Base-by-base conservation (phyloP, 805 yeast genomes). In the Sugiyamaella lignohabitans region DNA sequence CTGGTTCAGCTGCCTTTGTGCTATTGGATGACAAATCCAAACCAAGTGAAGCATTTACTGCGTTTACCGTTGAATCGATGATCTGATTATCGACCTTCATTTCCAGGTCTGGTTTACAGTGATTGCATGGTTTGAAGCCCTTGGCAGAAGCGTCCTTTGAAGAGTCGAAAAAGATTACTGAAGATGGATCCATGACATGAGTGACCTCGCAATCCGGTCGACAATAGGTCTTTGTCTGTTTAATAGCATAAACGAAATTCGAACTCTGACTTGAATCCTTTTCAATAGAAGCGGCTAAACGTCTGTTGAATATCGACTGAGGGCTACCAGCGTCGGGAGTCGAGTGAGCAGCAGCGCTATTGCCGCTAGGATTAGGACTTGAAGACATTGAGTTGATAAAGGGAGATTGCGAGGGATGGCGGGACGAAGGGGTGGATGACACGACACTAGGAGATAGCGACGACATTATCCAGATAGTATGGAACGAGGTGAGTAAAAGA, bases 261-360 rank as follows among this genome's bases (percentile, higher is more conserved):
- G 75, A 75, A 0, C 82, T 74, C 6, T 10, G 20, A 10, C 85
- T 82, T 1, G 87, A 84, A 57, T 81, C 87, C 16, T 42, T 30
- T 19, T 48, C 18, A 23, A 51, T 22, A 16, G 50, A 48, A 17
- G 55, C 53, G 14, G 42, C 21, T 36, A 46, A 24, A 16, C 53
- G 45, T n/a, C n/a, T n/a, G n/a, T n/a, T n/a, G n/a, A n/a, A n/a
- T n/a, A n/a, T n/a, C n/a, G n/a, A n/a, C n/a, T n/a, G n/a, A n/a
- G n/a, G n/a, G n/a, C n/a, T n/a, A n/a, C n/a, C n/a, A n/a, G n/a
- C n/a, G n/a, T n/a, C n/a, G n/a, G n/a, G n/a, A n/a, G n/a, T n/a
- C n/a, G n/a, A n/a, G n/a, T n/a, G n/a, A n/a, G n/a, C n/a, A n/a
- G n/a, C n/a, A n/a, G n/a, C n/a, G n/a, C n/a, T n/a, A n/a, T n/a